A percentile compares a stretch with the other conserved stretches of the same genome.
phyloP scores from a whole-genome alignment of 164 flowering plant genomes.

The Vitis amurensis region DNA sequence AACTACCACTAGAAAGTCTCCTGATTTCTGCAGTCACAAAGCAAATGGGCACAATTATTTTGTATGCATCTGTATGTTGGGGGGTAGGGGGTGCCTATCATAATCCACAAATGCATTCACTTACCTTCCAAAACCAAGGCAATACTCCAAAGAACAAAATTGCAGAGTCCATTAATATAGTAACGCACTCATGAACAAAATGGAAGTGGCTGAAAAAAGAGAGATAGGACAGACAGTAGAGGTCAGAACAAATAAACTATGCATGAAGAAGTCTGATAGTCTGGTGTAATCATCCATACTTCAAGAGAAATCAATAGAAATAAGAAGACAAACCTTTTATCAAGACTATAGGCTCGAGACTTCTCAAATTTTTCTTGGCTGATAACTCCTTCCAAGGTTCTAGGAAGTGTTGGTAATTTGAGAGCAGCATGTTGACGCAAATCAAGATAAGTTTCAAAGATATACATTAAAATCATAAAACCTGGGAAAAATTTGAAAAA shows the following conservation, averaged over 20 bases:
- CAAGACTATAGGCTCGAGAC: constrained; percentile 87
- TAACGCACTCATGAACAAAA: constrained; percentile 80
- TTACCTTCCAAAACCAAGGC: constrained; percentile 98
- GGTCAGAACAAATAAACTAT: background rate
- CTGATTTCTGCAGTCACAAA: constrained; percentile 63
- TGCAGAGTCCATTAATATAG: constrained; percentile 71
- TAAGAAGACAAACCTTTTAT: constrained; percentile 64
- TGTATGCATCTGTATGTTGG: no score
- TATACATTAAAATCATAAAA: constrained; percentile 73
- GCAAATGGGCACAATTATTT: background rate
- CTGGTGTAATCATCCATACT: background rate
- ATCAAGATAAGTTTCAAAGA: constrained; percentile 88
- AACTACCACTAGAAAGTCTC: constrained; percentile 44
- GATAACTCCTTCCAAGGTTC: constrained; percentile 74
- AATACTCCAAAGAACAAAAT: constrained; percentile 78
- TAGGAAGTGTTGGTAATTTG: constrained; percentile 80
- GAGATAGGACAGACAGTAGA: constrained; percentile 1
- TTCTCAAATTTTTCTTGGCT: constrained; percentile 88
- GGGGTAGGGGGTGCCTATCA: background rate
- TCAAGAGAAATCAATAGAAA: background rate
- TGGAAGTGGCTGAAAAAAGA: constrained; percentile 71
- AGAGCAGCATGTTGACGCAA: constrained; percentile 82
- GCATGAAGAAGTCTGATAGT: background rate
- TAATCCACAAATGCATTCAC: constrained; percentile 7
- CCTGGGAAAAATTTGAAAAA: constrained; percentile 40